Evolutionary conservation across 805 yeast genomes (phyloP), one percentile per base, ranked within the genome.

Genomic region (Ogataea degrootiae): DNA sequence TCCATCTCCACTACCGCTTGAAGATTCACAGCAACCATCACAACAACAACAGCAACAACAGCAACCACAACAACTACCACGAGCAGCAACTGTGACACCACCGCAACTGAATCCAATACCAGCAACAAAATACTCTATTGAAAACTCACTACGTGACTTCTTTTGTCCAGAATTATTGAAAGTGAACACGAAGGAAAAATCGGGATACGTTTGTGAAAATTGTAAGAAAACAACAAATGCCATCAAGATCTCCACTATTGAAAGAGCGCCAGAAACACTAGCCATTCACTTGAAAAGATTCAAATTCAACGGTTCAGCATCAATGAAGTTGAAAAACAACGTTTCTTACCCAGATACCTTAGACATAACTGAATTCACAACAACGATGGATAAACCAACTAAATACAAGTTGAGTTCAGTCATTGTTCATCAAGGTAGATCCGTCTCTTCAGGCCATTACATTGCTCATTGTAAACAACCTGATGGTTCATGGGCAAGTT

Each of bases 371-470:
- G 76, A 79, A 47, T 92, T 75, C 64, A 76, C 78, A 31, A 75
- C 77, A 6, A 62, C 63, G 41, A 59, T 62, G 64, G 65, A 58
- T 17, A 69, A 69, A 11, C 80, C 83, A 1, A 76, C 77, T 5
- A 69, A 71, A 35, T 94, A 94, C 67, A 85, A 83, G 62, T 74
- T 94, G 54, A 74, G 80, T 16, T 81, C 91, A 21, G 96, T 92
- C 16, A 87, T 92, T 50, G 92, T 90, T 5, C 99, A 94, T 62
- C 96, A 88, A 59, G 99, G 99, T 37, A 75, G 98, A 53, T 86
- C 96, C 1, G 83, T 91, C 14, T 82, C 90, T 40, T 83, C 94
- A 3, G 99, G 99, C 4, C 99, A 94, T 66, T 94, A 94, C 61
- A 79, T 90, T 49, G 87, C 96, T 0, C 89, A 87, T 62, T 87